phyloP scores from a whole-genome alignment of 495 filamentous ascomycete genomes.

The Aspergillus baeticus region DNA sequence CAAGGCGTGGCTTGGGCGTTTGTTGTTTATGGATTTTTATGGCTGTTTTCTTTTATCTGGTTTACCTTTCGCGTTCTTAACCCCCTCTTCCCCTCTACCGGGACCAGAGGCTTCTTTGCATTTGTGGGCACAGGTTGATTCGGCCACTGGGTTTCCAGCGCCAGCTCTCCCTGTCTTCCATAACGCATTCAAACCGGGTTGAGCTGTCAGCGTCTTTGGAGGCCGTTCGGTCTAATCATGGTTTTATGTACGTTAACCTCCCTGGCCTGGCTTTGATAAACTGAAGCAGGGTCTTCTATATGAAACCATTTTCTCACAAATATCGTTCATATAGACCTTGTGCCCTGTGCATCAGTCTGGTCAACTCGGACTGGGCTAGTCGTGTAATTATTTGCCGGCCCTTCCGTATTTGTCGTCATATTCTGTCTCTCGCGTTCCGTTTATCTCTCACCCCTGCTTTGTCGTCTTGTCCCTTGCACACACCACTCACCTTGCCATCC shows the following conservation, averaged over 20 bases:
- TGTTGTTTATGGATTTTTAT: constrained; percentile 24
- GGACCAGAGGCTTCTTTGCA: constrained; percentile 32
- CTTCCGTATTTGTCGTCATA: constrained; percentile 28
- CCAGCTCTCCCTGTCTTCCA: constrained; percentile 35
- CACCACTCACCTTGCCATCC: constrained; percentile 15
- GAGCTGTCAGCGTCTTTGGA: constrained; percentile 42
- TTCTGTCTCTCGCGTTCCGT: constrained; percentile 12
- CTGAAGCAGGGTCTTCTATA: constrained; percentile 47
- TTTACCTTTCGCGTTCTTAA: constrained; percentile 16
- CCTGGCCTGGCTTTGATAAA: constrained; percentile 50
- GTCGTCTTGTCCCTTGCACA: constrained; percentile 12
- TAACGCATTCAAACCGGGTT: constrained; percentile 39
- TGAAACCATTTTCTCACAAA: constrained; percentile 55
- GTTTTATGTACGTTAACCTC: constrained; percentile 80
- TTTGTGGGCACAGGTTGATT: constrained; percentile 35
- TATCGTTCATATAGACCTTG: constrained; percentile 45
- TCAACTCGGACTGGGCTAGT: constrained; percentile 23
- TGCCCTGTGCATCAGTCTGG: constrained; percentile 36
- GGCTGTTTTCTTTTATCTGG: constrained; percentile 18
- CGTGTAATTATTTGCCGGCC: constrained; percentile 40
- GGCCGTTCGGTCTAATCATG: constrained; percentile 65
- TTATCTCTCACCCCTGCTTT: constrained; percentile 9
- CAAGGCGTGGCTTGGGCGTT: constrained; percentile 39
- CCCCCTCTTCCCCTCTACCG: constrained; percentile 20
- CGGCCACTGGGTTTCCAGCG: constrained; percentile 23